Percentiles rank a stretch among this genome's conserved stretches.
These are phyloP conservation scores for Trichoderma orchidacearum DNA, from an alignment of 495 filamentous ascomycete genomes.

Conservation along the genomic window DNA sequence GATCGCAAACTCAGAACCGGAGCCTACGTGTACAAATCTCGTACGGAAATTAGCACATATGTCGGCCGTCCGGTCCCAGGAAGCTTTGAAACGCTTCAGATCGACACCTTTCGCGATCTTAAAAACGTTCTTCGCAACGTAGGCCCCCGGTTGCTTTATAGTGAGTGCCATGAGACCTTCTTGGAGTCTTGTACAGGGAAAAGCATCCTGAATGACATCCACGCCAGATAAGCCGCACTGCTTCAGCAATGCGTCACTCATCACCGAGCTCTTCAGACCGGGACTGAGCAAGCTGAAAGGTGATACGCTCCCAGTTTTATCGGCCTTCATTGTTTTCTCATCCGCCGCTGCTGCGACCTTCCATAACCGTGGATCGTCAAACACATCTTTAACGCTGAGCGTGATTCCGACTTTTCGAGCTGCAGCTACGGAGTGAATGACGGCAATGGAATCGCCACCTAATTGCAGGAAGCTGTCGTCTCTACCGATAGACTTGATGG, in stretches of 20 bases:
- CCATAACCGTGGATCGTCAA: constrained; percentile 31
- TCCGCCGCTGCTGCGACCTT: background rate
- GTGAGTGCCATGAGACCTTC: constrained; percentile 17
- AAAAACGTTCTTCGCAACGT: background rate
- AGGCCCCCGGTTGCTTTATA: background rate
- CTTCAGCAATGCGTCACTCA: background rate
- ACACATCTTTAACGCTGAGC: constrained; percentile 2
- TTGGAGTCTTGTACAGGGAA: constrained; percentile 45
- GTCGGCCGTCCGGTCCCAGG: background rate
- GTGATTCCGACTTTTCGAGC: background rate
- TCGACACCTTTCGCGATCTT: background rate
- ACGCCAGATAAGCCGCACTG: background rate
- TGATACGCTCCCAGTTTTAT: background rate
- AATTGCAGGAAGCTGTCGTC: constrained; percentile 40
- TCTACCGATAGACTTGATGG: constrained; percentile 16
- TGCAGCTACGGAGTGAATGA: background rate
- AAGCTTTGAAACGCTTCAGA: background rate
- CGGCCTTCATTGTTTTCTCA: background rate
- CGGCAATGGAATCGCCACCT: background rate
- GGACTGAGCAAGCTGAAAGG: background rate
- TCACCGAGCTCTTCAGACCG: background rate
- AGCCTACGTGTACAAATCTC: background rate
- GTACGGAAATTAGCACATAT: background rate
- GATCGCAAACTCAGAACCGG: constrained; percentile 1
- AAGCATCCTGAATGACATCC: constrained; percentile 35